These are phyloP conservation scores for Sclerotiophoma versabilis DNA, from an alignment of 2,329 filamentous ascomycete genomes.

Conservation along the genomic window DNA sequence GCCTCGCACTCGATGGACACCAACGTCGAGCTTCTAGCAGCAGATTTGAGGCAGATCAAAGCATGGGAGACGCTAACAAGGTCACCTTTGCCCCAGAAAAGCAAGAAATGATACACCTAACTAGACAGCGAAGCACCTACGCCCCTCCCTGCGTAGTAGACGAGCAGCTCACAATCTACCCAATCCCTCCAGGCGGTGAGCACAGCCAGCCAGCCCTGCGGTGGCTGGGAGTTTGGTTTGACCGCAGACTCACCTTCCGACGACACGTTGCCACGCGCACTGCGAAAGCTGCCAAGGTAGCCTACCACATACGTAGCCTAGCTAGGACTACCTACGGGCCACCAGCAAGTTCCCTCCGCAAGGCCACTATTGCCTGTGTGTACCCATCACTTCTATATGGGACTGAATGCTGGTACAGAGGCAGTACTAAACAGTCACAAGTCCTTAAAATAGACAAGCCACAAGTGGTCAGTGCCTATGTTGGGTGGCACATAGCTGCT, in stretches of 20 bases:
- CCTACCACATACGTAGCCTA: slow-evolving; percentile 1
- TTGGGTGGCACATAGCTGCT: slow-evolving; percentile 5
- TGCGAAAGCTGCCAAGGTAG: slow-evolving; percentile 1
- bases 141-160: too few species aligned
- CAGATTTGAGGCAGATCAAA: slow-evolving; percentile 8
- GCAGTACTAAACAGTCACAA: neutral
- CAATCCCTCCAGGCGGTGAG: neutral
- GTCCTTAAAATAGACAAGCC: neutral
- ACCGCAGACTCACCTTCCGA: slow-evolving; percentile 10
- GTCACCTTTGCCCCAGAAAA: slow-evolving; percentile 19
- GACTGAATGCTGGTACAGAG: slow-evolving; percentile 8
- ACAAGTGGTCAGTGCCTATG: neutral
- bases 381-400: slow-evolving; percentile 8
- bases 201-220: slow-evolving; percentile 1
- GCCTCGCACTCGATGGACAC: slow-evolving; percentile 3
- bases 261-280: neutral
- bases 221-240: slow-evolving; percentile 16
- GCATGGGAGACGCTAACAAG: slow-evolving; percentile 13
- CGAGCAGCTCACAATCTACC: slow-evolving; percentile 4
- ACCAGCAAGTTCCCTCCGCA: slow-evolving; percentile 5
- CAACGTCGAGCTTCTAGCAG: slow-evolving; percentile 7
- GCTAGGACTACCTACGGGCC: slow-evolving; percentile 1
- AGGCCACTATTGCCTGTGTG: slow-evolving; percentile 12
- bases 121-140: slow-evolving; percentile 1
- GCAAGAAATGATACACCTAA: slow-evolving; percentile 18